Percentiles rank a stretch among this genome's conserved stretches.
Conservation (phyloP, 345 rosid species). For the Ceriops zippeliana region DNA sequence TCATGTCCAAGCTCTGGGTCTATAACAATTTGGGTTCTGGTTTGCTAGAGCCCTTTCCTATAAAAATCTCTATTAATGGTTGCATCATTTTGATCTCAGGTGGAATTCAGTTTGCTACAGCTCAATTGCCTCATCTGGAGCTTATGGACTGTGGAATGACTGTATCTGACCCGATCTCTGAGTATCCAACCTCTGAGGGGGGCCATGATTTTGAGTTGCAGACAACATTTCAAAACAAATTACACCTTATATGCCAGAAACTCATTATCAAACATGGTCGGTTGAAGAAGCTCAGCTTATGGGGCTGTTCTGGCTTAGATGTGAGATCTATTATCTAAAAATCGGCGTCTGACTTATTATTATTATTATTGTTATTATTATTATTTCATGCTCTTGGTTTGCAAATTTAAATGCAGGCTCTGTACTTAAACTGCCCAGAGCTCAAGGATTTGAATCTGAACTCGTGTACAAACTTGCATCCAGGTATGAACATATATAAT, state of each 20-base stretch:
- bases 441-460: conserved; percentile 82
- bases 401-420: conserved; percentile 57
- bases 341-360: conserved; percentile 1
- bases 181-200: conserved; percentile 35
- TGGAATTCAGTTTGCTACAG: conserved; percentile 97
- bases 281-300: conserved; percentile 82
- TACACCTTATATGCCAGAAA: conserved; percentile 70
- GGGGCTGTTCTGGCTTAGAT: conserved; percentile 98
- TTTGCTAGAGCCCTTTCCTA: background rate
- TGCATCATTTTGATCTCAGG: conserved; percentile 38
- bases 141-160: conserved; percentile 99
- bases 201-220: conserved; percentile 35
- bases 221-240: conserved; percentile 43
- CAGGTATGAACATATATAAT: conserved; percentile 39
- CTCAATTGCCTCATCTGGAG: conserved; percentile 90
- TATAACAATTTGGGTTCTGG: background rate
- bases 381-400: conserved; percentile 23
- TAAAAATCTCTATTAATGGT: background rate
- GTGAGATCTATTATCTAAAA: conserved; percentile 42
- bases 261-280: conserved; percentile 78
- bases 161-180: conserved; percentile 59
- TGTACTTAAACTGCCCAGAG: conserved; percentile 83
- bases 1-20: conserved; percentile 19
- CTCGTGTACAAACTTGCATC: conserved; percentile 69
- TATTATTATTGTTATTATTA: background rate